These are phyloP conservation scores for Tylopilus felleus DNA, from an alignment of 768 basidiomycete genomes.

Conservation along the genomic window DNA sequence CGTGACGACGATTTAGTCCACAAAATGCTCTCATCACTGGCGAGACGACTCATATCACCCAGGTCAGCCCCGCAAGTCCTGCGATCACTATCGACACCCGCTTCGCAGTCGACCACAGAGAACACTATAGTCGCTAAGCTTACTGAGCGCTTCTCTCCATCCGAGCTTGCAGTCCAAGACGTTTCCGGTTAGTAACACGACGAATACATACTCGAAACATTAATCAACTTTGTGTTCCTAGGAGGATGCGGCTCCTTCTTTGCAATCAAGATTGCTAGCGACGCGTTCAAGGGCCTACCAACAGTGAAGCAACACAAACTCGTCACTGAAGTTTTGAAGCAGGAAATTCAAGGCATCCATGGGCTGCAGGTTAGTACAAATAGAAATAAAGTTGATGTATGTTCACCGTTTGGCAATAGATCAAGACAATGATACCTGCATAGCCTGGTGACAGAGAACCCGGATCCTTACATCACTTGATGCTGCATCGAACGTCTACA, in stretches of 20 bases:
- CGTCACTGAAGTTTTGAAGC: constrained; percentile 80
- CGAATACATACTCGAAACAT: neutral
- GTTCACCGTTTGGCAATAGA: constrained; percentile 28
- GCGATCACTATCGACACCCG: constrained; percentile 27
- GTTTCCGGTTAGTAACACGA: constrained; percentile 77
- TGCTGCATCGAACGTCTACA: constrained; percentile 5
- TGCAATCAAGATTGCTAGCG: constrained; percentile 82
- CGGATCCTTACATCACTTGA: neutral
- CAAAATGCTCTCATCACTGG: constrained; percentile 23
- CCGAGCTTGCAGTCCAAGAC: constrained; percentile 83
- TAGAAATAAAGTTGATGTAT: neutral
- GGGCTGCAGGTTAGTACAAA: constrained; percentile 77
- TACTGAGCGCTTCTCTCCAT: constrained; percentile 69
- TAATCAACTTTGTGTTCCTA: constrained; percentile 30
- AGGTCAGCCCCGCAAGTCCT: constrained; percentile 23
- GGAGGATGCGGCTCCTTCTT: constrained; percentile 99
- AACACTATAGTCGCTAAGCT: constrained; percentile 69
- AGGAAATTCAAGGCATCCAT: constrained; percentile 89
- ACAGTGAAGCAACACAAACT: constrained; percentile 92
- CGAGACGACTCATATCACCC: constrained; percentile 34
- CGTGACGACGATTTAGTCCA: constrained; percentile 9
- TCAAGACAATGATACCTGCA: constrained; percentile 40
- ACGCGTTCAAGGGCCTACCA: constrained; percentile 80
- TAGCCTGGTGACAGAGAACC: constrained; percentile 5
- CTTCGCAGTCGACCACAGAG: constrained; percentile 35